Percentiles rank a stretch among this genome's conserved stretches.
Conservation (phyloP, 2,329 filamentous ascomycete genomes). For the Fusarium buxicola region DNA sequence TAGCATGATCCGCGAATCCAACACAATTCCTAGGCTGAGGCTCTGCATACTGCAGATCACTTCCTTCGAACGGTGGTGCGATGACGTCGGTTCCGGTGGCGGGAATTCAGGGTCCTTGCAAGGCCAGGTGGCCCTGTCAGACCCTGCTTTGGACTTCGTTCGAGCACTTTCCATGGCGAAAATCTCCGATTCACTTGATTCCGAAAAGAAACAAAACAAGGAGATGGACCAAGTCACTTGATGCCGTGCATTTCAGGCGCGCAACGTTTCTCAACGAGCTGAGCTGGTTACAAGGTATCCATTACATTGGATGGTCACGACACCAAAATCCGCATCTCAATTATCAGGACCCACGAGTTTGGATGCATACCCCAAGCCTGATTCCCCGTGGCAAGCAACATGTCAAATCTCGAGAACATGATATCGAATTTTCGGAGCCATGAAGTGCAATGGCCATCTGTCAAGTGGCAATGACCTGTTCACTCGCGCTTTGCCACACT, state of each 20-base stretch:
- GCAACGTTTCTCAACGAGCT: background rate
- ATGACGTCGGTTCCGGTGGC: conserved; percentile 34
- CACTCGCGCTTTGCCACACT: conserved; percentile 22
- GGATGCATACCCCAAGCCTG: background rate
- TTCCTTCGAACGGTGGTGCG: conserved; percentile 2
- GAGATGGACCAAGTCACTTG: background rate
- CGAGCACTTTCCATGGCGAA: conserved; percentile 23
- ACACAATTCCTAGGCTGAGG: conserved; percentile 15
- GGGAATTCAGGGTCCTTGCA: conserved; percentile 37
- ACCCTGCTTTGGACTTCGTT: conserved; percentile 20
- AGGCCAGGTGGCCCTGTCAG: conserved; percentile 1
- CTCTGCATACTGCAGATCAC: conserved; percentile 37
- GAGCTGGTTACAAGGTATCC: conserved; percentile 20
- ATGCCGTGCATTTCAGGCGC: conserved; percentile 11
- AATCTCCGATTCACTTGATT: conserved; percentile 21
- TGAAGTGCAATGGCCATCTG: background rate
- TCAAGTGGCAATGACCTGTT: conserved; percentile 27
- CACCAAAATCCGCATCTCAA: conserved; percentile 16
- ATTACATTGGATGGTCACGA: conserved; percentile 2
- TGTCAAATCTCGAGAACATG: conserved; percentile 1
- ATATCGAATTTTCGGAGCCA: conserved; percentile 13
- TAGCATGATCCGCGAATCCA: conserved; percentile 2
- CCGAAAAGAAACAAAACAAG: conserved; percentile 1
- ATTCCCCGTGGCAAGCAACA: conserved; percentile 20
- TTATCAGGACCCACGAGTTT: background rate